Conservation (phyloP, 352 stramenopile species). For the Phytopythium delawarense region DNA sequence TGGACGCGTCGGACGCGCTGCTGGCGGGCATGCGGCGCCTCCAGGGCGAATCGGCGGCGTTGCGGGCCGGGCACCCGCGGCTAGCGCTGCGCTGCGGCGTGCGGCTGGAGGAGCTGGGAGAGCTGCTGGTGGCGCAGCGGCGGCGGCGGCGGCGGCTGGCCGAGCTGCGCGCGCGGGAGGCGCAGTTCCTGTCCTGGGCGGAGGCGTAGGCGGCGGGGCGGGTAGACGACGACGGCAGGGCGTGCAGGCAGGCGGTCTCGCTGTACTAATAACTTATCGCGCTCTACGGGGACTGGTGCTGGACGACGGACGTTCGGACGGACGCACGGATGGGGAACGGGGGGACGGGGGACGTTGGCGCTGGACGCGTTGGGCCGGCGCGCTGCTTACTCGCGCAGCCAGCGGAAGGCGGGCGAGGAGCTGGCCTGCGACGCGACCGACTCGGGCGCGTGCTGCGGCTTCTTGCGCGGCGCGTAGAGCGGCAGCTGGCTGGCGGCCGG, state of each 20-base stretch:
- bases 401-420: conserved; percentile 23
- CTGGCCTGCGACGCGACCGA: conserved; percentile 10
- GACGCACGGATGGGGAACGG: neutral
- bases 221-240: neutral
- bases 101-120: conserved; percentile 37
- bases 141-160: conserved; percentile 31
- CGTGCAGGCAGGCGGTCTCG: neutral
- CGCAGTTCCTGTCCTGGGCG: conserved; percentile 49
- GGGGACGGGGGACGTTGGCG: neutral
- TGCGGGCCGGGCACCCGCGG: conserved; percentile 43
- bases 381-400: conserved; percentile 20
- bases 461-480: conserved; percentile 5
- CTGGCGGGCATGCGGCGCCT: conserved; percentile 13
- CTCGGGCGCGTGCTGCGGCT: conserved; percentile 17
- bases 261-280: conserved; percentile 1
- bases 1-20: conserved; percentile 54
- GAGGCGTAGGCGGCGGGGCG: neutral
- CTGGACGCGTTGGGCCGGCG: no score
- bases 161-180: conserved; percentile 34
- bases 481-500: conserved; percentile 12
- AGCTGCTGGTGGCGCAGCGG: conserved; percentile 36
- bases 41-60: conserved; percentile 14
- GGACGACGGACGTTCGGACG: neutral
- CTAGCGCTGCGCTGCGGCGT: conserved; percentile 54
- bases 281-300: neutral